Evolutionary conservation across 345 rosid species (phyloP).

Genomic region (Ailanthus altissimus): DNA sequence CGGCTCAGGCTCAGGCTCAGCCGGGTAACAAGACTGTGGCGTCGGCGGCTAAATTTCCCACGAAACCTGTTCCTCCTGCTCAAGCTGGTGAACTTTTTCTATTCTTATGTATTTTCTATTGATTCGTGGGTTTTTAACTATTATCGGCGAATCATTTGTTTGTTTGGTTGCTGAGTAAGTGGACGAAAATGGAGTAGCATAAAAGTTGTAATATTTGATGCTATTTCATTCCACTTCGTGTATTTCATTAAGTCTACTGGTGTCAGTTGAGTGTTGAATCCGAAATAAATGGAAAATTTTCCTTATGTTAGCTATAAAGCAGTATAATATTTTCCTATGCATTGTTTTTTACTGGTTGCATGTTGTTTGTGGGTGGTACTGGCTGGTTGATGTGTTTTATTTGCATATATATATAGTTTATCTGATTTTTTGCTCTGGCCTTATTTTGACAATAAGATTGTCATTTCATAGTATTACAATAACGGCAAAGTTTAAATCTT

Average conservation of each 20-base stretch:
- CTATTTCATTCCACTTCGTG: neutral
- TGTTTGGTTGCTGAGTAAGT: neutral
- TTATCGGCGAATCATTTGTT: neutral
- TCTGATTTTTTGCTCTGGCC: neutral
- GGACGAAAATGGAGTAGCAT: too few relatives aligned
- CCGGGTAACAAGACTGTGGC: slow-evolving; percentile 31
- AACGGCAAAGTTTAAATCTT: neutral
- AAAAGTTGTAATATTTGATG: neutral
- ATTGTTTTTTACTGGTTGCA: neutral
- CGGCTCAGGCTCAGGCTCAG: slow-evolving; percentile 41
- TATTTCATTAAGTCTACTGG: neutral
- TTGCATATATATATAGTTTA: neutral
- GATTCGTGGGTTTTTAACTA: neutral
- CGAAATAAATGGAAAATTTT: too few relatives aligned
- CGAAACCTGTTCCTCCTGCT: slow-evolving; percentile 79
- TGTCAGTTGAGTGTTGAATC: neutral
- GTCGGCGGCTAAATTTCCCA: slow-evolving; percentile 64
- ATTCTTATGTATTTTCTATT: neutral
- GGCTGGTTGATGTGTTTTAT: neutral
- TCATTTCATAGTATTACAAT: neutral
- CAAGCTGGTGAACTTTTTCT: slow-evolving; percentile 64
- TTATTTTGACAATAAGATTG: neutral
- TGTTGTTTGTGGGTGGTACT: neutral
- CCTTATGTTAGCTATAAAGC: too few relatives aligned
- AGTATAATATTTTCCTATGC: too few relatives aligned